These are phyloP conservation scores for Yamadazyma conglobata DNA, from an alignment of 1,139 yeast species.

Conservation along the genomic window DNA sequence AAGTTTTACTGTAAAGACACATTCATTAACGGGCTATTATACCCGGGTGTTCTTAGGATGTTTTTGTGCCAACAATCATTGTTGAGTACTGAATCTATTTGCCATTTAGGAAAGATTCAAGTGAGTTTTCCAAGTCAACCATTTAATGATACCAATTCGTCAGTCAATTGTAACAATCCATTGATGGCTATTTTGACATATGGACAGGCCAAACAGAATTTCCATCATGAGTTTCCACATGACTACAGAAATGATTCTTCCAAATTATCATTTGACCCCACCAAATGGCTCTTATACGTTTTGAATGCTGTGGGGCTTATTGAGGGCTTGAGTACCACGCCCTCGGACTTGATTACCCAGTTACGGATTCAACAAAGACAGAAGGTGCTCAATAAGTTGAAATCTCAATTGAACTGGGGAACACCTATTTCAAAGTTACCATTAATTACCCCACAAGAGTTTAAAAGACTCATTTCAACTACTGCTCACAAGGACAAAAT, in stretches of 20 bases:
- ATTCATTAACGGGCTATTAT: conserved; percentile 52
- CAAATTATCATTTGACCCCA: conserved; percentile 59
- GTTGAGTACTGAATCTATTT: conserved; percentile 55
- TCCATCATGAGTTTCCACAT: conserved; percentile 72
- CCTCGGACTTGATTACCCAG: conserved; percentile 51
- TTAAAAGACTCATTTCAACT: conserved; percentile 36
- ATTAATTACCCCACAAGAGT: conserved; percentile 46
- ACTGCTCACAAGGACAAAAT: conserved; percentile 36
- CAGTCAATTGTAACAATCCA: conserved; percentile 47
- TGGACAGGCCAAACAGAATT: conserved; percentile 65
- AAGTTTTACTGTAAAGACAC: conserved; percentile 40
- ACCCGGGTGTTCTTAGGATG: conserved; percentile 60
- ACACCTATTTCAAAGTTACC: conserved; percentile 70
- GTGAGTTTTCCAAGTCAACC: conserved; percentile 50
- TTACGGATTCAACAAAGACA: conserved; percentile 64
- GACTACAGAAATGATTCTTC: conserved; percentile 55
- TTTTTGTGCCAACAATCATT: conserved; percentile 56
- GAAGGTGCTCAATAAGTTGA: conserved; percentile 52
- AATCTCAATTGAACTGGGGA: conserved; percentile 72
- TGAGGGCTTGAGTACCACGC: conserved; percentile 37
- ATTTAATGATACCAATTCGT: conserved; percentile 59
- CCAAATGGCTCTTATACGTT: conserved; percentile 54
- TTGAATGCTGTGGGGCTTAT: conserved; percentile 40
- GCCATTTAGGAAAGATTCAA: conserved; percentile 49
- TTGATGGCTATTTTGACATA: conserved; percentile 52